Conservation (phyloP, 2,329 filamentous ascomycete genomes). For the Zymoseptoria passerinii region DNA sequence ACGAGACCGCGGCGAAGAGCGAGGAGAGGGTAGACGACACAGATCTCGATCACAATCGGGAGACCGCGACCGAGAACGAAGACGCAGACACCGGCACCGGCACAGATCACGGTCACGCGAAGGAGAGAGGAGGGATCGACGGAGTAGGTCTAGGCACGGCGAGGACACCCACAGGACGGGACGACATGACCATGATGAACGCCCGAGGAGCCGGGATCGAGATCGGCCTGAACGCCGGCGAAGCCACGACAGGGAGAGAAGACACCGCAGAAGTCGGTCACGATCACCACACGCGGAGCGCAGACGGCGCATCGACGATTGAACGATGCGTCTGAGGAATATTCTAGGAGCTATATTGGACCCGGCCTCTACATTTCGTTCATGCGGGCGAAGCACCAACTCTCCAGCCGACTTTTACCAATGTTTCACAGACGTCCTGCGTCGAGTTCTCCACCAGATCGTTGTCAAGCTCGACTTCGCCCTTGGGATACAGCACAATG, state of each 20-base stretch:
- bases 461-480: conserved; percentile 31
- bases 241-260: conserved; percentile 6
- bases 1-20: conserved; percentile 15
- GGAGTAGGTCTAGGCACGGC: conserved; percentile 13
- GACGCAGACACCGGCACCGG: conserved; percentile 19
- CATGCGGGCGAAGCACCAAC: conserved; percentile 16
- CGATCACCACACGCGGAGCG: conserved; percentile 16
- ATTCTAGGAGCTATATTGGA: not conserved
- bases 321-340: not conserved
- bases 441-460: conserved; percentile 35
- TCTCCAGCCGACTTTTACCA: conserved; percentile 33
- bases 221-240: conserved; percentile 7
- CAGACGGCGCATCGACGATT: conserved; percentile 11
- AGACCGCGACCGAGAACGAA: conserved; percentile 17
- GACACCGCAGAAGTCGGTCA: conserved; percentile 11
- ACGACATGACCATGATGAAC: conserved; percentile 9
- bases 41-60: conserved; percentile 24
- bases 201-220: conserved; percentile 7
- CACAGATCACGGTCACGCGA: conserved; percentile 15
- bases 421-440: conserved; percentile 33
- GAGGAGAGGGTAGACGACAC: conserved; percentile 16
- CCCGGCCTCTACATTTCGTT: not conserved
- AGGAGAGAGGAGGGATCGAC: conserved; percentile 13
- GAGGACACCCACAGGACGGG: conserved; percentile 2
- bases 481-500: conserved; percentile 32